These are phyloP conservation scores for Lasiodiplodia citricola DNA, from an alignment of 2,329 filamentous ascomycete species.

Conservation along the genomic window DNA sequence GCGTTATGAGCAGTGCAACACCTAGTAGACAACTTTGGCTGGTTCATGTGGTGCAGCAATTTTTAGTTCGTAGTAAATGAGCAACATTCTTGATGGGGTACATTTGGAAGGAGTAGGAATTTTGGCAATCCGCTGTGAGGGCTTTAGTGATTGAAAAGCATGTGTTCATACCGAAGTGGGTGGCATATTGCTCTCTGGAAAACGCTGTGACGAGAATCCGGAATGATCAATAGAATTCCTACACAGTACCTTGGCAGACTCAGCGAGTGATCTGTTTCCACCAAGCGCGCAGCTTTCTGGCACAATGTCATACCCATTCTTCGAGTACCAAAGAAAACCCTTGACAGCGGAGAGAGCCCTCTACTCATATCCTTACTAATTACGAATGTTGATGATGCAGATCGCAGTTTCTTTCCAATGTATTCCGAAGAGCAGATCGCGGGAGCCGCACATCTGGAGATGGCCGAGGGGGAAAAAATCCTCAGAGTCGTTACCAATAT, in stretches of 20 bases:
- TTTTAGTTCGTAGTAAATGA: neutral
- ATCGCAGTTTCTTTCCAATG: neutral
- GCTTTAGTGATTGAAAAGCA: too few relatives aligned
- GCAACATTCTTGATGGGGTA: neutral
- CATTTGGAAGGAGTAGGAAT: too few relatives aligned
- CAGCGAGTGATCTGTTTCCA: neutral
- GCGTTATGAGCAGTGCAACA: neutral
- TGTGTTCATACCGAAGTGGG: too few relatives aligned
- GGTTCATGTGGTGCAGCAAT: neutral
- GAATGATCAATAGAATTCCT: too few relatives aligned
- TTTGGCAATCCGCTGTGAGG: too few relatives aligned
- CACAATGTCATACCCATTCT: neutral
- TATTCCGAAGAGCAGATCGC: neutral
- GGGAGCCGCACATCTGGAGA: neutral
- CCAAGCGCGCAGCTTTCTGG: too few relatives aligned
- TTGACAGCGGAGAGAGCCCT: neutral
- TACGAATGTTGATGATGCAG: neutral
- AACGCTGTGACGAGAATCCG: too few relatives aligned
- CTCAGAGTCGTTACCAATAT: neutral
- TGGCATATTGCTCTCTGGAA: too few relatives aligned
- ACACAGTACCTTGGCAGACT: neutral
- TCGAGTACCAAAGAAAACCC: neutral
- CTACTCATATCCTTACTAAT: neutral
- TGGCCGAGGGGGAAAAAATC: neutral
- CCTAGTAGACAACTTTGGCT: neutral